phyloP scores from a whole-genome alignment of 2,329 filamentous ascomycete genomes.

The Xylaria sp. region DNA sequence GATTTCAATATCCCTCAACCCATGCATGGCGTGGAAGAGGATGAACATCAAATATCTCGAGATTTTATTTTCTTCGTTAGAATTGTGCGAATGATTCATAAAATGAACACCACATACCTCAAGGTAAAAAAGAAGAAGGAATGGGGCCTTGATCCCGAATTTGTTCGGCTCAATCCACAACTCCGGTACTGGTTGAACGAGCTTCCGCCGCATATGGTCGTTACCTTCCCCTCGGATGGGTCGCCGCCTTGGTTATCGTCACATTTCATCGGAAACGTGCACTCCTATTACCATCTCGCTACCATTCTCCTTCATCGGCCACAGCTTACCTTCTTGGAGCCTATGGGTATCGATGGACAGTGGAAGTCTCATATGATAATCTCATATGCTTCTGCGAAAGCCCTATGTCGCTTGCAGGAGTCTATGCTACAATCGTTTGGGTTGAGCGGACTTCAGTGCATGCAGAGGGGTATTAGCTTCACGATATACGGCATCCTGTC shows the following conservation, averaged over 20 bases:
- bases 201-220: constrained; percentile 80
- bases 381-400: constrained; percentile 86
- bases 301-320: constrained; percentile 90
- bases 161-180: constrained; percentile 81
- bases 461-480: constrained; percentile 95
- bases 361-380: constrained; percentile 92
- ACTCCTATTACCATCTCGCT: constrained; percentile 87
- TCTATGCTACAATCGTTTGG: constrained; percentile 81
- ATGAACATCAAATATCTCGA: constrained; percentile 80
- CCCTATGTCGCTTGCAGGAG: constrained; percentile 87
- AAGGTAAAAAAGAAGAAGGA: constrained; percentile 79
- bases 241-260: constrained; percentile 86
- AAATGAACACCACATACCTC: constrained; percentile 79
- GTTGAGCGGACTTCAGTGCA: constrained; percentile 83
- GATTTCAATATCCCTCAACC: constrained; percentile 76
- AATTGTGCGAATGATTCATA: constrained; percentile 80
- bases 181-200: constrained; percentile 80
- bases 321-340: constrained; percentile 82
- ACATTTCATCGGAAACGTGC: constrained; percentile 88
- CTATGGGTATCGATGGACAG: constrained; percentile 73
- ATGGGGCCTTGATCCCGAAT: constrained; percentile 87
- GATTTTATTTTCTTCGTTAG: constrained; percentile 86
- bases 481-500: constrained; percentile 92
- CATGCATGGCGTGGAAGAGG: constrained; percentile 74
- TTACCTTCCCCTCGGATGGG: constrained; percentile 81